Conservation (phyloP, 2,329 filamentous ascomycete species). For the Xylariaceae sp. region DNA sequence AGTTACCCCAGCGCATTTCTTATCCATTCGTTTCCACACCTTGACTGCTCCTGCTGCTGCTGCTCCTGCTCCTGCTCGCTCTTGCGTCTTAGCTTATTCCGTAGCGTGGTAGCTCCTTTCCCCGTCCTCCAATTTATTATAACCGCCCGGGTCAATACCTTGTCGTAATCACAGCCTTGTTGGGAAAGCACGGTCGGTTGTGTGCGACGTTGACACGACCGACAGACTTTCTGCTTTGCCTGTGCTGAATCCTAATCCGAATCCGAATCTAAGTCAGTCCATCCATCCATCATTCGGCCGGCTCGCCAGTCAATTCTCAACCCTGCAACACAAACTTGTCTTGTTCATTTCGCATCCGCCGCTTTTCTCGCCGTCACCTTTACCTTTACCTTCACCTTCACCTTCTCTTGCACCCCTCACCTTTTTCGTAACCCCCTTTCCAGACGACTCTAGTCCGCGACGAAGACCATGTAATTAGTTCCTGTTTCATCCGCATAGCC, state of each 20-base stretch:
- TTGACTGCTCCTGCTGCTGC: too few species aligned
- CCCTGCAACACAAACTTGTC: neutral
- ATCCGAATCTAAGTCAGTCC: neutral
- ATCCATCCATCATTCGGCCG: neutral
- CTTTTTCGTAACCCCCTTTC: conserved; percentile 5
- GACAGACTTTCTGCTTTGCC: too few species aligned
- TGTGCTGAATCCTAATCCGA: too few species aligned
- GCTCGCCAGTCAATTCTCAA: neutral
- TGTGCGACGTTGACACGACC: neutral
- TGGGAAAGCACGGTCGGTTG: neutral
- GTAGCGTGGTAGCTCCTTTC: neutral
- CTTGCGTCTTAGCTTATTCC: too few species aligned
- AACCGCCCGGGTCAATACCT: neutral
- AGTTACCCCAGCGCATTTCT: neutral
- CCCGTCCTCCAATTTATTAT: neutral
- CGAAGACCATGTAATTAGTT: neutral
- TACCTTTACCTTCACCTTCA: too few species aligned
- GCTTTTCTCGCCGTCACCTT: too few species aligned
- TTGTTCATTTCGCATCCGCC: neutral
- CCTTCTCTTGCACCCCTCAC: conserved; percentile 4
- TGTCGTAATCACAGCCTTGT: neutral
- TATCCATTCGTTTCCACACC: neutral
- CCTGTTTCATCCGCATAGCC: neutral
- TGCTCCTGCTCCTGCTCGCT: too few species aligned
- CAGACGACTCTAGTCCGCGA: neutral